Evolutionary conservation across 2,329 filamentous ascomycete genomes (phyloP).

Genomic region (Trichoderma breve): DNA sequence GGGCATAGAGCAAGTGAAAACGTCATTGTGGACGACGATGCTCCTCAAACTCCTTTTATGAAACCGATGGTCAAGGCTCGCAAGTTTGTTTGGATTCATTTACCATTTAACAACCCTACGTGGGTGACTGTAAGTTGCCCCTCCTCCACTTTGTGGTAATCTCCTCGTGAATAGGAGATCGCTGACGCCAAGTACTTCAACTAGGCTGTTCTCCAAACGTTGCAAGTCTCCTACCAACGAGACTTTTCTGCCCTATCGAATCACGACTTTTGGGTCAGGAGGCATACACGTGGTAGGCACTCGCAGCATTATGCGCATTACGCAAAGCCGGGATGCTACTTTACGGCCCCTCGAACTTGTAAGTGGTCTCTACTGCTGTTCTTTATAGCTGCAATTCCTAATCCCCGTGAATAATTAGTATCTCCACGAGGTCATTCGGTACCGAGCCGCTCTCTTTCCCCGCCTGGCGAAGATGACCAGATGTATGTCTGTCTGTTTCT

Average conservation of each 20-base stretch:
- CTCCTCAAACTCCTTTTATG: conserved; percentile 30
- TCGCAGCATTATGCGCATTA: conserved; percentile 50
- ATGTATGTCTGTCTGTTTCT: conserved; percentile 51
- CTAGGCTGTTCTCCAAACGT: conserved; percentile 46
- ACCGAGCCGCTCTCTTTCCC: conserved; percentile 31
- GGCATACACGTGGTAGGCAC: conserved; percentile 48
- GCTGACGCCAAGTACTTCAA: background rate
- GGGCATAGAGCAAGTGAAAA: conserved; percentile 28
- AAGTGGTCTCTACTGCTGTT: conserved; percentile 17
- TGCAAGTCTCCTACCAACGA: conserved; percentile 38
- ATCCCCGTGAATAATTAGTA: conserved; percentile 25
- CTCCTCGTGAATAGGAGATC: background rate
- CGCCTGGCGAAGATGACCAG: conserved; percentile 29
- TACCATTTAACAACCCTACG: conserved; percentile 55
- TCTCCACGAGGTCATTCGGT: conserved; percentile 37
- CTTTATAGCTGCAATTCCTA: background rate
- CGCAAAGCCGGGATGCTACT: conserved; percentile 49
- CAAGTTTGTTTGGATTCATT: conserved; percentile 58
- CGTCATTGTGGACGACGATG: conserved; percentile 33
- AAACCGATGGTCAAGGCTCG: conserved; percentile 37
- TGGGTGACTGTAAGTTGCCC: conserved; percentile 52
- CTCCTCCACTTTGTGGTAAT: background rate
- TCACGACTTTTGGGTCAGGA: conserved; percentile 49
- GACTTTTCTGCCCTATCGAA: conserved; percentile 43
- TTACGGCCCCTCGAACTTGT: conserved; percentile 40